Evolutionary conservation across 192 early-diverging fungal species (phyloP).

Genomic region (Chytriomyces confervae): DNA sequence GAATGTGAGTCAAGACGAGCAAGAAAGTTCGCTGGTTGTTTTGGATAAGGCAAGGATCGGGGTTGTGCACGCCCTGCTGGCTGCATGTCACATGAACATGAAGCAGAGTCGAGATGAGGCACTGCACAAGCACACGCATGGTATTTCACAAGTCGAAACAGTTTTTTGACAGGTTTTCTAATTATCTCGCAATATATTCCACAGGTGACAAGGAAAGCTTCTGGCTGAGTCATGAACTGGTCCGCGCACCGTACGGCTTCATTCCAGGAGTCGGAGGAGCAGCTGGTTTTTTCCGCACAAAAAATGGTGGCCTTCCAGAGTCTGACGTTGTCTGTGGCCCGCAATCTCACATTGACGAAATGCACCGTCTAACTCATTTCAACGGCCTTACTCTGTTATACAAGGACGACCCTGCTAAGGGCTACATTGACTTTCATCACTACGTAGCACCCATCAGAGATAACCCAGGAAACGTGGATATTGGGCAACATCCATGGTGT

Average conservation of each 20-base stretch:
- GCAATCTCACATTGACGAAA: conserved; percentile 40
- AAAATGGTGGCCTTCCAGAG: conserved; percentile 32
- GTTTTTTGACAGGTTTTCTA: neutral
- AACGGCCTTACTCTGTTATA: conserved; percentile 45
- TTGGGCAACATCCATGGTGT: conserved; percentile 45
- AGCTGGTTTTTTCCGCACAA: conserved; percentile 35
- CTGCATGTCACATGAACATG: conserved; percentile 63
- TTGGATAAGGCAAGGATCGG: conserved; percentile 59
- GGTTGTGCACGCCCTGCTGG: conserved; percentile 56
- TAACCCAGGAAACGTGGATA: conserved; percentile 42
- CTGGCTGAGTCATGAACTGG: conserved; percentile 70
- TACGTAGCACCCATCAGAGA: conserved; percentile 12
- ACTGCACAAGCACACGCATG: conserved; percentile 37
- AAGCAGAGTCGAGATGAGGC: conserved; percentile 34
- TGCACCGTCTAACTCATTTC: conserved; percentile 29
- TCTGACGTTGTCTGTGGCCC: conserved; percentile 38
- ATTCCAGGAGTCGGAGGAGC: conserved; percentile 32
- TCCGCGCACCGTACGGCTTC: conserved; percentile 55
- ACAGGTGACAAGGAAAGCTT: conserved; percentile 72
- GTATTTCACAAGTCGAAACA: neutral
- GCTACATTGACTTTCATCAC: conserved; percentile 34
- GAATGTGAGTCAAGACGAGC: conserved; percentile 56
- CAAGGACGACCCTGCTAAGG: conserved; percentile 35
- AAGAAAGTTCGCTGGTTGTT: conserved; percentile 70
- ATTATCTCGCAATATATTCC: neutral